Evolutionary conservation across 164 flowering plant genomes (phyloP), one percentile per base, ranked within the genome.

Genomic region (Tetracentron sinense): DNA sequence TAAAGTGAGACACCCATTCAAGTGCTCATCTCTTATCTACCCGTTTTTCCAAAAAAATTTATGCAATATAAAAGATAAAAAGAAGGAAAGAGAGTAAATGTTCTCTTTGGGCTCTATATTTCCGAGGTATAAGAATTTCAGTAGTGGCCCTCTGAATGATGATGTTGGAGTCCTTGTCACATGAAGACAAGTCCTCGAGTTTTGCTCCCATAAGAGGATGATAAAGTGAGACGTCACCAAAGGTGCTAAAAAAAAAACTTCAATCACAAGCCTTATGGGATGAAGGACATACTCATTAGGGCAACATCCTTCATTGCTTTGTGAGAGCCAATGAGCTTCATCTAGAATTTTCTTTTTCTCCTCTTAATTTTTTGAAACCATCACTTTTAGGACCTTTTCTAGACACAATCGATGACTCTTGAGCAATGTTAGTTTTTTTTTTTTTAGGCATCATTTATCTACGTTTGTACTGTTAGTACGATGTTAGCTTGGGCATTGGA

Each of bases 201-300:
- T 19, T 51, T 66, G 69, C 42, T 42, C 69, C 63, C 19, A 19
- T 11, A 2, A 35, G 60, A 27, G 56, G 23, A n/a, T 1, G 20
- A 58, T 21, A 30, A 54, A 42, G 59, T 17, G 51, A 31, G 17
- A 28, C 60, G 42, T 60, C 48, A 42, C 47, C 20, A 22, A 29
- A 46, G 60, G 58, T 16, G 16, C 1, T 30, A 33, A 20, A 61
- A 46, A 27, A 63, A 58, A 68, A 52, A 56, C 57, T 69, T 73
- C 27, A 21, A 20, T 22, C 25, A 54, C 30, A 63, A 73, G 70
- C 67, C 52, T 55, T 19, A 28, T 33, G 63, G 35, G 56, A 62
- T 20, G 22, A 62, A 60, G 56, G 69, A 64, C 69, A 74, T 61
- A 68, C 67, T 75, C 72, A 68, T 71, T 56, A 67, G 44, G 60